These are phyloP conservation scores for Coemansia guatemalensis DNA, from an alignment of 192 early-diverging fungal genomes.

Conservation along the genomic window DNA sequence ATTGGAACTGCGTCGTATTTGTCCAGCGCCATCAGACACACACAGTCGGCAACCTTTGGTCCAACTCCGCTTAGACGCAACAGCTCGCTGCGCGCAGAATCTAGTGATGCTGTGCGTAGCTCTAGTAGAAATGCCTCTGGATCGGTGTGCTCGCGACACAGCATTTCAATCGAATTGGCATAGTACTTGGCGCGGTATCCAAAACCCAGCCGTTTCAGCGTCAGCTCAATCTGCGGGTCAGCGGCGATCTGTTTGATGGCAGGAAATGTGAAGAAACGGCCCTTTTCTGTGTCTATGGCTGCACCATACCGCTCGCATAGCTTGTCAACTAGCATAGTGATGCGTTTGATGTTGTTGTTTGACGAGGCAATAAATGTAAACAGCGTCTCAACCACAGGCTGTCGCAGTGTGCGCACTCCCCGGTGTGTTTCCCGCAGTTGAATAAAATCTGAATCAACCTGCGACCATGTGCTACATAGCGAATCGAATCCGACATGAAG, in stretches of 20 bases:
- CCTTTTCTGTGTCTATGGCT: conserved; percentile 33
- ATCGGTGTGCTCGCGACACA: conserved; percentile 51
- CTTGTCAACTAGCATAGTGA: conserved; percentile 59
- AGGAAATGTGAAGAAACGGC: conserved; percentile 70
- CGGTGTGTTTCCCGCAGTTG: conserved; percentile 31
- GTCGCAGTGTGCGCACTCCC: conserved; percentile 77
- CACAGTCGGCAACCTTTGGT: conserved; percentile 97
- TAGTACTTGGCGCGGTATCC: conserved; percentile 97
- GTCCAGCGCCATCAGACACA: conserved; percentile 90
- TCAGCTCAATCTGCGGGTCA: conserved; percentile 58
- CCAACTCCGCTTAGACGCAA: conserved; percentile 81
- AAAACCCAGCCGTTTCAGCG: conserved; percentile 77
- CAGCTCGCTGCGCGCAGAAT: conserved; percentile 53
- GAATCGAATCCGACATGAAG: conserved; percentile 63
- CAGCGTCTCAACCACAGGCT: conserved; percentile 85
- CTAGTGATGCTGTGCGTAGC: conserved; percentile 59
- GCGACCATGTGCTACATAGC: conserved; percentile 61
- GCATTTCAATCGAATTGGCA: conserved; percentile 60
- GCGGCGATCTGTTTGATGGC: conserved; percentile 54
- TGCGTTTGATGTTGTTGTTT: conserved; percentile 94
- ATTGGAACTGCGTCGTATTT: conserved; percentile 79
- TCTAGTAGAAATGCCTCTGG: conserved; percentile 62
- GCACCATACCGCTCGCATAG: conserved; percentile 37
- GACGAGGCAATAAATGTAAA: conserved; percentile 90
- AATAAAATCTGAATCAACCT: conserved; percentile 66